These are phyloP conservation scores for Pugionium dolabratum DNA, from an alignment of 345 rosid species.

Conservation along the genomic window DNA sequence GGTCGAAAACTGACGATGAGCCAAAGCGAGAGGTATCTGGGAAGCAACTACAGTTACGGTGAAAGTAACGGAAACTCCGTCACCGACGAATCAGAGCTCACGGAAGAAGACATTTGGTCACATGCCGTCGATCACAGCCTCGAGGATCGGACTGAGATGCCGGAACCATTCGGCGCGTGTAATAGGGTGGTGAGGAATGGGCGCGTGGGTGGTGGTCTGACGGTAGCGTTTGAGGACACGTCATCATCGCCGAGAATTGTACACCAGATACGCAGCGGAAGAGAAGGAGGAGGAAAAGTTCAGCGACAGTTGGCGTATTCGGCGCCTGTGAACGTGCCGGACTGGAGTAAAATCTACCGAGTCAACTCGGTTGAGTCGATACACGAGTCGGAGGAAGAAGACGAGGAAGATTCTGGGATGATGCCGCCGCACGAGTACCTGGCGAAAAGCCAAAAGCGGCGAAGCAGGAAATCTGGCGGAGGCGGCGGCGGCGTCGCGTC, in stretches of 20 bases:
- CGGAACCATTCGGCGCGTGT: conserved; percentile 44
- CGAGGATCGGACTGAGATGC: conserved; percentile 34
- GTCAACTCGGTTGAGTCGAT: conserved; percentile 81
- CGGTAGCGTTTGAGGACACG: conserved; percentile 64
- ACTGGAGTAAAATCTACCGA: conserved; percentile 85
- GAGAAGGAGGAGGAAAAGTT: conserved; percentile 9
- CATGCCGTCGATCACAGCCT: conserved; percentile 47
- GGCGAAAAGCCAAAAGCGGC: conserved; percentile 62
- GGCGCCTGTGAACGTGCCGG: conserved; percentile 91
- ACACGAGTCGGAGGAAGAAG: conserved; percentile 69
- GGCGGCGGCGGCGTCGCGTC: conserved; percentile 56
- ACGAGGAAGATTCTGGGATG: conserved; percentile 52
- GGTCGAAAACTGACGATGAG: conserved; percentile 71
- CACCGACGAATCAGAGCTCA: conserved; percentile 54
- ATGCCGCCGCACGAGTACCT: conserved; percentile 96
- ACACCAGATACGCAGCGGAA: conserved; percentile 64
- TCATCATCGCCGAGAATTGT: conserved; percentile 61
- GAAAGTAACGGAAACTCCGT: conserved; percentile 34
- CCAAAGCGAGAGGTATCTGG: conserved; percentile 72
- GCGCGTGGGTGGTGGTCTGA: conserved; percentile 64
- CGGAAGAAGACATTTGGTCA: conserved; percentile 91
- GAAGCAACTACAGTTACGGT: conserved; percentile 46
- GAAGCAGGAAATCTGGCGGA: conserved; percentile 46
- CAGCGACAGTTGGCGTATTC: conserved; percentile 48
- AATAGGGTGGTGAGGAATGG: conserved; percentile 35